A percentile compares a stretch with the other conserved stretches of the same genome.
Evolutionary conservation across 768 basidiomycete species (phyloP).

Genomic region (Hericium alpestre): DNA sequence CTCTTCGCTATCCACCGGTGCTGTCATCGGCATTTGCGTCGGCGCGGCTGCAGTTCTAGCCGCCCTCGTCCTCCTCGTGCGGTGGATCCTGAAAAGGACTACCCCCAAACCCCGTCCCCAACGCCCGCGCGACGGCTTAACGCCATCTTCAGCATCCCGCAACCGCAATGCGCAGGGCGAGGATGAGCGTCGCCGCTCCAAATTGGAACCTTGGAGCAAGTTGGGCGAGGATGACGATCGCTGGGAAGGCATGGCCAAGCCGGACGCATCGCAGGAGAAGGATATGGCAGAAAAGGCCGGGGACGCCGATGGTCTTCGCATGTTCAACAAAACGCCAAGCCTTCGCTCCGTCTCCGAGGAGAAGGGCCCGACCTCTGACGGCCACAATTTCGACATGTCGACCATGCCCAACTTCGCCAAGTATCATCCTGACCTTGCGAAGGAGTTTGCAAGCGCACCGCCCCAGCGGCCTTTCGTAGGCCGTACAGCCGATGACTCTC

Average conservation of each 20-base stretch:
- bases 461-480: background rate
- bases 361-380: conserved; percentile 4
- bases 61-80: conserved; percentile 4
- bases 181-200: background rate
- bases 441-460: background rate
- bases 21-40: conserved; percentile 6
- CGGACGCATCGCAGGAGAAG: background rate
- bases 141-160: background rate
- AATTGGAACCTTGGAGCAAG: conserved; percentile 2
- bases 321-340: conserved; percentile 13
- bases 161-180: background rate
- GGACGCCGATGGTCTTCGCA: conserved; percentile 1
- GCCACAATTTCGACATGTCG: conserved; percentile 9
- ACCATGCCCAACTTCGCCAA: conserved; percentile 11
- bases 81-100: conserved; percentile 2
- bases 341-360: conserved; percentile 8
- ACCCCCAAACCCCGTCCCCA: background rate
- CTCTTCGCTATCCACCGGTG: conserved; percentile 9
- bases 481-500: background rate
- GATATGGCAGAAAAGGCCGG: background rate
- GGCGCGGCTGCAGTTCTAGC: conserved; percentile 3
- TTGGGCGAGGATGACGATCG: background rate
- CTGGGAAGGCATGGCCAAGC: conserved; percentile 2
- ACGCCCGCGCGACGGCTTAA: conserved; percentile 1
- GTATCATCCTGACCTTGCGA: conserved; percentile 1